Percentiles rank a stretch among this genome's conserved stretches.
Evolutionary conservation across 345 rosid species (phyloP).

Genomic region (Crucihimalaya himalaica): DNA sequence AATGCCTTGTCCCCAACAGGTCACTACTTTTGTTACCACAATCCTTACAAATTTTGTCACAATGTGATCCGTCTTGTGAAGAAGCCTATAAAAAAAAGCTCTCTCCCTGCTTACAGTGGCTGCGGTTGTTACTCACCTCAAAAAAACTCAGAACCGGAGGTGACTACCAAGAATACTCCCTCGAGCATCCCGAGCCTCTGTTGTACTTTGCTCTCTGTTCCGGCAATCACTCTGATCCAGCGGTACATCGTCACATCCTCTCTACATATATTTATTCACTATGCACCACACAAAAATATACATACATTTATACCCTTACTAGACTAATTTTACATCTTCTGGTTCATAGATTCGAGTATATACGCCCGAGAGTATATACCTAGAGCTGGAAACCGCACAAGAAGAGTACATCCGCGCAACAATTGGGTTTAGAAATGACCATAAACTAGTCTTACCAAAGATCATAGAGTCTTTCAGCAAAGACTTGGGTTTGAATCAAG

Average conservation of each 20-base stretch:
- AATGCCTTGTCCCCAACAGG: conserved; percentile 93
- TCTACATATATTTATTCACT: background rate
- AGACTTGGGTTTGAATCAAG: conserved; percentile 60
- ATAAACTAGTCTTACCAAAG: conserved; percentile 76
- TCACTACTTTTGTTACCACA: conserved; percentile 12
- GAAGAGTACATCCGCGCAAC: no score
- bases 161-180: background rate
- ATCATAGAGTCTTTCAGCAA: conserved; percentile 65
- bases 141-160: conserved; percentile 4
- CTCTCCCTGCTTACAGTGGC: conserved; percentile 63
- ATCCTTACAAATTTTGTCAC: background rate
- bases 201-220: conserved; percentile 78
- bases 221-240: conserved; percentile 93
- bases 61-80: background rate
- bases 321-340: no score
- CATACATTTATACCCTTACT: no score
- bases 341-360: no score
- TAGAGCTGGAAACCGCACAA: no score
- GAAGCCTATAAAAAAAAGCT: no score
- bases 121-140: conserved; percentile 60
- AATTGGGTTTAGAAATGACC: conserved; percentile 11
- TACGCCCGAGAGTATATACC: no score
- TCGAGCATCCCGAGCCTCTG: conserved; percentile 68
- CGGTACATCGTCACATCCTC: conserved; percentile 43
- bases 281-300: no score